Evolutionary conservation across 2,329 filamentous ascomycete species (phyloP).

Genomic region (Corynespora cassiicola): DNA sequence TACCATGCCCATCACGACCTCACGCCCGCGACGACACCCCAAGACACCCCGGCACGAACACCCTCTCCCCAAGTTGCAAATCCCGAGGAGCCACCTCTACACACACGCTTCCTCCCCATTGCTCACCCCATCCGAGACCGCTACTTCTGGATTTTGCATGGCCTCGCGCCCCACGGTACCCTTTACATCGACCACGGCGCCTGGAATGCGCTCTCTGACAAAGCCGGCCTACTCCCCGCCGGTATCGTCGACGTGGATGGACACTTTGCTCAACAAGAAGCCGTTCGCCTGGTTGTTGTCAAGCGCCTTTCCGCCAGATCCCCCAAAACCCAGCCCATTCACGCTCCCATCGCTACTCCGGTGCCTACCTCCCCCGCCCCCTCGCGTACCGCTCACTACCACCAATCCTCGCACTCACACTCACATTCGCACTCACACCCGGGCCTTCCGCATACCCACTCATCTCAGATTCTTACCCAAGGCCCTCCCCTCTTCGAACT

Average conservation of each 20-base stretch:
- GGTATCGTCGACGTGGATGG: slow-evolving; percentile 92
- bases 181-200: slow-evolving; percentile 94
- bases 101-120: slow-evolving; percentile 92
- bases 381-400: slow-evolving; percentile 18
- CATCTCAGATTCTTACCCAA: slow-evolving; percentile 14
- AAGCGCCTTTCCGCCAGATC: slow-evolving; percentile 54
- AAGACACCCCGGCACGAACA: slow-evolving; percentile 36
- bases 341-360: slow-evolving; percentile 4
- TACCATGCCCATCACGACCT: slow-evolving; percentile 26
- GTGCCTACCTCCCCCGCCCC: slow-evolving; percentile 21
- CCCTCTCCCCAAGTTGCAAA: slow-evolving; percentile 27
- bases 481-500: slow-evolving; percentile 32
- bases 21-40: slow-evolving; percentile 28
- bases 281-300: slow-evolving; percentile 84
- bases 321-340: slow-evolving; percentile 6
- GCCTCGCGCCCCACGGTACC: slow-evolving; percentile 86
- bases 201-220: slow-evolving; percentile 77
- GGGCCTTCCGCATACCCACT: too few species aligned
- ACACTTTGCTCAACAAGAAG: slow-evolving; percentile 88
- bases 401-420: slow-evolving; percentile 11
- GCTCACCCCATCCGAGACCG: slow-evolving; percentile 86
- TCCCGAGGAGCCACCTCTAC: slow-evolving; percentile 63
- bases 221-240: slow-evolving; percentile 86
- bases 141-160: slow-evolving; percentile 97
- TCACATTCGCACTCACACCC: slow-evolving; percentile 17